These are phyloP conservation scores for Posidonia oceanica DNA, from an alignment of 116 monocot genomes.

Conservation along the genomic window DNA sequence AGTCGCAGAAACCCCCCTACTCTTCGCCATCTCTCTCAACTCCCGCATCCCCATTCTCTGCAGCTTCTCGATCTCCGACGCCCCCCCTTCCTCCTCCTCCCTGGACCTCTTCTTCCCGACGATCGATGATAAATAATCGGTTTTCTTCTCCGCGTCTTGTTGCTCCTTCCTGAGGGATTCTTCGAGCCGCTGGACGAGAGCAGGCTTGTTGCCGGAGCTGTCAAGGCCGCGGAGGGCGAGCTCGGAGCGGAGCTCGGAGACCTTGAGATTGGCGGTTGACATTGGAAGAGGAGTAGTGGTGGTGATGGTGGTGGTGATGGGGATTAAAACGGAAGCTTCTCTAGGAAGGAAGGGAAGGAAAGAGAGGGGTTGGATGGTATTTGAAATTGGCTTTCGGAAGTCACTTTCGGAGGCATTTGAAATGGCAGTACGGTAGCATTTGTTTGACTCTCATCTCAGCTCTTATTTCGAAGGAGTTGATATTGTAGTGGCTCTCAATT, in stretches of 20 bases:
- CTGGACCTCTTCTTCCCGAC: conserved; percentile 31
- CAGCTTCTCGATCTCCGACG: background rate
- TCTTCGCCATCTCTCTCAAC: conserved; percentile 32
- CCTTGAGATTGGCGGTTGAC: conserved; percentile 35
- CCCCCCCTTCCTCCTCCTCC: conserved; percentile 9
- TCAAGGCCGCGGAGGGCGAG: conserved; percentile 45
- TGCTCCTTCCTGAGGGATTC: conserved; percentile 34
- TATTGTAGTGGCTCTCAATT: too few species aligned
- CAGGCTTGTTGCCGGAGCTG: conserved; percentile 32
- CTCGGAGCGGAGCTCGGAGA: conserved; percentile 52
- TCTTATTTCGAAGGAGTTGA: too few species aligned
- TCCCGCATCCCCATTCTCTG: conserved; percentile 33
- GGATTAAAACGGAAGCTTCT: background rate
- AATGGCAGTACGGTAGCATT: too few species aligned
- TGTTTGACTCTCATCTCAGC: too few species aligned
- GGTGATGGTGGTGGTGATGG: background rate
- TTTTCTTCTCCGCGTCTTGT: background rate
- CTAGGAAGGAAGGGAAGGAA: background rate
- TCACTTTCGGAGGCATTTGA: too few species aligned
- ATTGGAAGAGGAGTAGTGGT: conserved; percentile 1
- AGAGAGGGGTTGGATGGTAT: too few species aligned
- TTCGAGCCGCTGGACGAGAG: conserved; percentile 44
- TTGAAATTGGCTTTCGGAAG: too few species aligned
- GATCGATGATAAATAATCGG: background rate
- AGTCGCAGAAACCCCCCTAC: conserved; percentile 24